phyloP scores from a whole-genome alignment of 352 stramenopile genomes.

The Ophiocytium majus region DNA sequence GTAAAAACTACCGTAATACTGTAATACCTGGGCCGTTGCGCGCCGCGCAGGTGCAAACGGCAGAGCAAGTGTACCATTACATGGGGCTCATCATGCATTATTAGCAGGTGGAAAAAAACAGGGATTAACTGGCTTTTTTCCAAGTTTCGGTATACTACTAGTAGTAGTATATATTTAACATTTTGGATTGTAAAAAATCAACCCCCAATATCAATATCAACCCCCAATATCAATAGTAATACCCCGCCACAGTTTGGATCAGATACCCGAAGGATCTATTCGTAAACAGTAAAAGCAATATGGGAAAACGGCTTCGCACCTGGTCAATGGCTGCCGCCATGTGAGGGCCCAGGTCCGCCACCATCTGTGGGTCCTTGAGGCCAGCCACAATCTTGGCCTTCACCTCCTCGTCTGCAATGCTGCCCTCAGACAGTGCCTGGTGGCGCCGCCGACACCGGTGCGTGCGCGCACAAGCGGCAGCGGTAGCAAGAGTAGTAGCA shows the following conservation, averaged over 20 bases:
- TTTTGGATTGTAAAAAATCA: no score
- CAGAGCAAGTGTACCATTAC: neutral
- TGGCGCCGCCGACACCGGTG: no score
- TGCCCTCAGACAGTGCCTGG: constrained; percentile 14
- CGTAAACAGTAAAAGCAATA: neutral
- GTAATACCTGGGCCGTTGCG: neutral
- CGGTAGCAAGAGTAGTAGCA: neutral
- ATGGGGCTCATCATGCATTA: neutral
- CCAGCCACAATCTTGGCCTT: constrained; percentile 19
- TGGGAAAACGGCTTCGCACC: no score
- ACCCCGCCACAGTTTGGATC: no score
- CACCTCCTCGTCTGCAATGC: constrained; percentile 7
- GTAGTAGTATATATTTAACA: no score
- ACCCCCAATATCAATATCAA: no score
- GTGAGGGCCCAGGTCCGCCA: neutral
- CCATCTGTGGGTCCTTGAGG: neutral
- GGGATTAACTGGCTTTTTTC: no score
- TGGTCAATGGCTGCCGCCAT: constrained; percentile 20
- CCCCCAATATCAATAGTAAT: no score
- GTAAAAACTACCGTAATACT: neutral
- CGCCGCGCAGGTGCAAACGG: neutral
- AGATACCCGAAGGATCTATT: no score
- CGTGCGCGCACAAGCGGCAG: no score
- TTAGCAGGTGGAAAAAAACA: no score
- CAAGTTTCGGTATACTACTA: no score